Evolutionary conservation across 1,284 basidiomycete genomes (phyloP).

Genomic region (Coniferiporia weirii): DNA sequence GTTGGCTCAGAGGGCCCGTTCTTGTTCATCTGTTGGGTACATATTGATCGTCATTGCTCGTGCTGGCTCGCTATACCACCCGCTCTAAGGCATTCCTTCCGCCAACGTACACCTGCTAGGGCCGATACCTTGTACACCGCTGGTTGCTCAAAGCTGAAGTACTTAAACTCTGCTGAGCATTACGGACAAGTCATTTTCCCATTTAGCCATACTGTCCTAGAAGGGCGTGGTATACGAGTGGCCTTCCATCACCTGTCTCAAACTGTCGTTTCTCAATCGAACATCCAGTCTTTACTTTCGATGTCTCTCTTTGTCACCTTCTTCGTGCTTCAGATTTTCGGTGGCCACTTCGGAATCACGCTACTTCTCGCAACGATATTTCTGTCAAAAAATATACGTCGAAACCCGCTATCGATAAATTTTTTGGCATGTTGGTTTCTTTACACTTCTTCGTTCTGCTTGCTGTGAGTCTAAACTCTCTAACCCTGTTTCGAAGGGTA

Average conservation of each 20-base stretch:
- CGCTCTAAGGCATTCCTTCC: neutral
- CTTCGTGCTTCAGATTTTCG: conserved; percentile 1
- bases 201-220: neutral
- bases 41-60: too few relatives aligned
- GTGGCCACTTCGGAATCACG: neutral
- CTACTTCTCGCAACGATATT: neutral
- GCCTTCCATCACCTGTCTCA: too few relatives aligned
- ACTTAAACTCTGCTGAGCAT: neutral
- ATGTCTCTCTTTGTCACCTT: neutral
- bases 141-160: neutral
- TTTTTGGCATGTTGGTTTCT: conserved; percentile 3
- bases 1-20: too few relatives aligned
- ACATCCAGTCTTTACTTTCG: neutral
- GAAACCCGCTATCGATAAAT: conserved; percentile 1
- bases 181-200: neutral
- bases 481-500: neutral
- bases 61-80: too few relatives aligned
- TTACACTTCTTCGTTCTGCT: conserved; percentile 5
- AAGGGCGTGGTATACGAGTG: too few relatives aligned
- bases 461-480: neutral
- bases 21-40: too few relatives aligned
- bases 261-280: too few relatives aligned
- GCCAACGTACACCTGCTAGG: neutral
- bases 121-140: neutral
- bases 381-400: neutral